Evolutionary conservation across 2,329 filamentous ascomycete genomes (phyloP), one percentile per base, ranked within the genome.

Genomic region (Emericellopsis atlantica): DNA sequence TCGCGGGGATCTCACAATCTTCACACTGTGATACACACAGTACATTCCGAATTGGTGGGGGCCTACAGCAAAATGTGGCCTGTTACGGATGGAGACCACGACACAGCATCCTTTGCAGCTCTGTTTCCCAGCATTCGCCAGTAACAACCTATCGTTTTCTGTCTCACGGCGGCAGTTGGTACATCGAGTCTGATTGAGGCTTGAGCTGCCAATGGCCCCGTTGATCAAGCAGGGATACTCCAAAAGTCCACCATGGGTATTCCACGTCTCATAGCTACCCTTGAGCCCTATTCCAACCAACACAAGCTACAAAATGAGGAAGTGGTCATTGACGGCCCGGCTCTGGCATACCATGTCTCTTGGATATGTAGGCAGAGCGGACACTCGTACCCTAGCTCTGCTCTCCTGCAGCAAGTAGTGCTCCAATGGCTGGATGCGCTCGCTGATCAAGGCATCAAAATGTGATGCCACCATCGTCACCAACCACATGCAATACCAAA

Each of bases 251-350:
- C 37, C 16, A 70, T 84, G 79, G 79, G 79, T 0, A 76, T 84
- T 36, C 70, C 67, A 33, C 67, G 70, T 46, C 61, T 84, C 5
- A 67, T 66, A 36, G 57, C 62, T 12, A 66, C 69, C 39, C 56
- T 83, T 35, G 61, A 68, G 44, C 70, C 69, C 0, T 78, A 72
- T 53, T 69, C 70, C 2, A 55, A 60, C 23, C 51, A 58, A 15
- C 56, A 55, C 7, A 48, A 54, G 10, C 58, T 83, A 2, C 49
- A 56, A 32, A 56, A 59, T 22, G 53, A 65, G 32, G 51, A 51
- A 6, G 59, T 72, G 16, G 68, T 76, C 36, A 76, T 94, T 42
- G 88, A 95, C 54, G 88, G 87, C 0, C 87, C 88, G 5, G 80
- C 78, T 2, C 62, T 94, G 22, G 84, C 86, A 2, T 83, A 90